Percentiles rank a stretch among this genome's conserved stretches.
Conservation (phyloP, 148 eudicot species). For the Heliosperma pusillum region DNA sequence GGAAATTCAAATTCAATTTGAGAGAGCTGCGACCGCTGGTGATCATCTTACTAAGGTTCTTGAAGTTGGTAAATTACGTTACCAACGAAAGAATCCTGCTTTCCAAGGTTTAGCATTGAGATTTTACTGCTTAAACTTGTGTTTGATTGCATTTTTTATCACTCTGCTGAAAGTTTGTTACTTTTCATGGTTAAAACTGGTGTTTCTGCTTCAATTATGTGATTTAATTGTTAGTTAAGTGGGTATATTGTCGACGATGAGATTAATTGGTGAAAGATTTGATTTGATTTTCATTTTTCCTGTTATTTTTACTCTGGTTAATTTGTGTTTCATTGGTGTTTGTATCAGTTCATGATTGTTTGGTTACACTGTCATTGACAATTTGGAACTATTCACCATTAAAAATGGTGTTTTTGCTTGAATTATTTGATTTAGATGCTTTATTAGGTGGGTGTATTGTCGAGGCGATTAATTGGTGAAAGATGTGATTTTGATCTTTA, state of each 20-base stretch:
- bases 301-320: neutral
- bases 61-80: constrained; percentile 69
- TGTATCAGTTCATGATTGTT: neutral
- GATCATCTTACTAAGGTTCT: constrained; percentile 65
- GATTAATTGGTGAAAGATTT: constrained; percentile 1
- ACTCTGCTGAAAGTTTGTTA: neutral
- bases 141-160: neutral
- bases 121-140: neutral
- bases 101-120: constrained; percentile 46
- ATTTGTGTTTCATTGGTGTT: neutral
- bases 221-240: neutral
- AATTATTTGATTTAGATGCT: neutral
- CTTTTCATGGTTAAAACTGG: neutral
- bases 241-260: neutral
- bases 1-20: constrained; percentile 84
- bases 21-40: constrained; percentile 74
- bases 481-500: neutral
- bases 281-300: neutral
- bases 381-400: neutral
- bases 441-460: neutral
- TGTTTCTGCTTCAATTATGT: neutral
- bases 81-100: constrained; percentile 57
- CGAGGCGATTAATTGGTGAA: neutral
- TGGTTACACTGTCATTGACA: neutral
- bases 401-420: neutral